These are phyloP conservation scores for Sindora glabra DNA, from an alignment of 306 rosid genomes.

Conservation along the genomic window DNA sequence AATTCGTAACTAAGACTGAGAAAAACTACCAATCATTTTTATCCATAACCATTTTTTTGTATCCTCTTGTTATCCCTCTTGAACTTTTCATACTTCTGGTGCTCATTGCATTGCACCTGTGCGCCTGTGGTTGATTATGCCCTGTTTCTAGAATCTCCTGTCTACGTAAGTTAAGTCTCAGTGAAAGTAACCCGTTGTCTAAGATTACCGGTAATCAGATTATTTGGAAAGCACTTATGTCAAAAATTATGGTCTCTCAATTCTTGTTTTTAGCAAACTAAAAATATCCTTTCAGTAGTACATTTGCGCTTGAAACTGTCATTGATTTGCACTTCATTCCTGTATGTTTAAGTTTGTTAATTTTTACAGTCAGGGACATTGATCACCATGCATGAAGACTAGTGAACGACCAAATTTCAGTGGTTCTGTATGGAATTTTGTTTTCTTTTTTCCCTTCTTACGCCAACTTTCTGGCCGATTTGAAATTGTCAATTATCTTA, in stretches of 20 bases:
- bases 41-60: too few species aligned
- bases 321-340: conserved; percentile 15
- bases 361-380: conserved; percentile 39
- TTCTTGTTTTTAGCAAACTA: neutral
- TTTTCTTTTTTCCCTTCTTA: neutral
- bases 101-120: too few species aligned
- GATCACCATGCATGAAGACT: conserved; percentile 28
- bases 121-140: too few species aligned
- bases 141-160: too few species aligned
- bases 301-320: neutral
- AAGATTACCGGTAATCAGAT: too few species aligned
- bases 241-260: neutral
- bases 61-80: too few species aligned
- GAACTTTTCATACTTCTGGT: too few species aligned
- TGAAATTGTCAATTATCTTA: conserved; percentile 26
- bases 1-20: too few species aligned
- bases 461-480: neutral
- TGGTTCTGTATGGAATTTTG: conserved; percentile 23
- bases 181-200: too few species aligned
- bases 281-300: neutral
- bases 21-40: too few species aligned
- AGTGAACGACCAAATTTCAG: conserved; percentile 31
- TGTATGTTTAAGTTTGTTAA: conserved; percentile 9
- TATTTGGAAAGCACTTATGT: neutral
- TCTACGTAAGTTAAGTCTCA: too few species aligned